Evolutionary conservation across 768 basidiomycete genomes (phyloP).

Genomic region (Rhodosporidiobolus sp.): DNA sequence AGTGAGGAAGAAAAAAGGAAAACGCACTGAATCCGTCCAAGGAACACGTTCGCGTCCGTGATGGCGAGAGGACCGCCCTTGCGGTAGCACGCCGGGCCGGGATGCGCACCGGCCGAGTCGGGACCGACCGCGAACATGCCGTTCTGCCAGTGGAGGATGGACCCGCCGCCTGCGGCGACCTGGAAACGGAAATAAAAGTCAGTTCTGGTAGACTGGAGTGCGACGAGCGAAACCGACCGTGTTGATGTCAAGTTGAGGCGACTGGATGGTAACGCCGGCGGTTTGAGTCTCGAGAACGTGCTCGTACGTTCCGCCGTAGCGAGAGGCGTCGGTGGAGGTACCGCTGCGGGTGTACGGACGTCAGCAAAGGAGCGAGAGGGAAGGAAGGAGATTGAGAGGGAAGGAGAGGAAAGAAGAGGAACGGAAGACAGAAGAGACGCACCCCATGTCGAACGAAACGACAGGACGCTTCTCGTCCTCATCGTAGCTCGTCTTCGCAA

Average conservation of each 20-base stretch:
- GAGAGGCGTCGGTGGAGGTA: slow-evolving; percentile 52
- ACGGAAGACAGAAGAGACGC: slow-evolving; percentile 44
- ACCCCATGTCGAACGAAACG: slow-evolving; percentile 73
- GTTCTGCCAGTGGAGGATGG: slow-evolving; percentile 79
- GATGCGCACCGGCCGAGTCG: slow-evolving; percentile 87
- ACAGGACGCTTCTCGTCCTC: slow-evolving; percentile 48
- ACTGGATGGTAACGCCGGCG: slow-evolving; percentile 86
- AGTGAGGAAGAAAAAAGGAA: too few species aligned
- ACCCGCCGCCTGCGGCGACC: slow-evolving; percentile 91
- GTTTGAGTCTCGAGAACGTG: slow-evolving; percentile 93
- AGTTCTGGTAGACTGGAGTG: too few species aligned
- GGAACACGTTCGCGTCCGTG: slow-evolving; percentile 85
- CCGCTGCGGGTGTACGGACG: slow-evolving; percentile 45
- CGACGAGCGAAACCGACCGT: neutral
- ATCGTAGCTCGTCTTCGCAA: slow-evolving; percentile 83
- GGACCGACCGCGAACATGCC: slow-evolving; percentile 88
- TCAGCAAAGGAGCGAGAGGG: neutral
- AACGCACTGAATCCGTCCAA: slow-evolving; percentile 67
- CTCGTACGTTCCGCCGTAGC: slow-evolving; percentile 86
- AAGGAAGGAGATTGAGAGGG: neutral
- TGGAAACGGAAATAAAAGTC: slow-evolving; percentile 50
- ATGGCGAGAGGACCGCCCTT: slow-evolving; percentile 75
- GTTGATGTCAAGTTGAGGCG: slow-evolving; percentile 90
- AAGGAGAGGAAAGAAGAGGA: too few species aligned
- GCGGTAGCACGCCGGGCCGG: slow-evolving; percentile 89